Evolutionary conservation across 2,329 filamentous ascomycete species (phyloP), one percentile per base, ranked within the genome.

Genomic region (Fusarium neocosmosporiellum): DNA sequence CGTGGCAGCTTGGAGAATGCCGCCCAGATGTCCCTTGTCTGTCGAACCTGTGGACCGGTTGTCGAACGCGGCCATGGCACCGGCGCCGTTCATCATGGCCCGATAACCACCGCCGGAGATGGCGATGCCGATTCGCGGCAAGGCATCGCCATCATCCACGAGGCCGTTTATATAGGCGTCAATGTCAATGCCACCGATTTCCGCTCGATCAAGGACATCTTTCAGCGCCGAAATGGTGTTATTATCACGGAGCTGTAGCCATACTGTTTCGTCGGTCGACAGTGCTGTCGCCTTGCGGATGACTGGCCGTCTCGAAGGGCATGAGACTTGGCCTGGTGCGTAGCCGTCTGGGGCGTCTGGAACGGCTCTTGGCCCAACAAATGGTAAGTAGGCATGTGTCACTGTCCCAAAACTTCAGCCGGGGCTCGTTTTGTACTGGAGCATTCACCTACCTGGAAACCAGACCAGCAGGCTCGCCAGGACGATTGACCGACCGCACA

Each of bases 31-130:
- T 7, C 78, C 78, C 3, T 73, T 37, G 9, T 77, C 82, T 0
- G 89, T 92, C 4, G 91, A 85, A 63, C 89, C 89, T 0, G 84
- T 77, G 0, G 91, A 93, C 16, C 94, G 87, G 75, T 83, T 88
- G 80, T 96, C 93, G 69, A 94, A 94, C 0, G 93, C 93, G 29
- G 92, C 88, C 11, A 96, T 75, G 36, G 90, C 91, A 59, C 94
- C 94, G 7, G 90, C 94, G 14, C 93, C 93, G 76, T 93, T 94
- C 85, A 94, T 86, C 82, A 95, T 83, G 5, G 94, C 93, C 59
- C 94, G 86, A 79, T 95, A 96, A 27, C 94, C 94, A 76, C 94
- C 94, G 8, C 94, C 94, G 0, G 93, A 95, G 36, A 92, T 84
- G 7, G 93, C 92, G 70, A 96, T 89, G 13, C 85, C 93, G 70